A percentile compares a stretch with the other conserved stretches of the same genome.
phyloP scores from a whole-genome alignment of 2,329 filamentous ascomycete genomes.

The Sporothrix humicola region DNA sequence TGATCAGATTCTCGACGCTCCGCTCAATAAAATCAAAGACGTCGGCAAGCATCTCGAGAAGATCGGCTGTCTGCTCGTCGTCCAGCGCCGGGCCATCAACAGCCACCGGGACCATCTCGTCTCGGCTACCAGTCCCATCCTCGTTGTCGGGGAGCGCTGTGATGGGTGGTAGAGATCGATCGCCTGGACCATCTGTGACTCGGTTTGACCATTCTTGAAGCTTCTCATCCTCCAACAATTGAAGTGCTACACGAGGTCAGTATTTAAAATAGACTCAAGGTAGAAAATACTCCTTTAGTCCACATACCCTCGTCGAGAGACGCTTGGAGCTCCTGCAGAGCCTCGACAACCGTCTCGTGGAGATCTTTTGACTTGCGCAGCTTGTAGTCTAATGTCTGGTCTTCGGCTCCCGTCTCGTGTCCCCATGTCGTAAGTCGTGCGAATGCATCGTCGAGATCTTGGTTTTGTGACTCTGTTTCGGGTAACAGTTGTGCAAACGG shows the following conservation, averaged over 20 bases:
- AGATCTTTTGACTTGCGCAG: slow-evolving; percentile 36
- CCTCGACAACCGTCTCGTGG: slow-evolving; percentile 31
- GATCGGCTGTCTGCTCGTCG: neutral
- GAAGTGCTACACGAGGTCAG: slow-evolving; percentile 25
- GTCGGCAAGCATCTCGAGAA: neutral
- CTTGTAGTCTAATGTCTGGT: slow-evolving; percentile 36
- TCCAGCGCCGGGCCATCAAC: neutral
- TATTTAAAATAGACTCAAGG: fast-evolving
- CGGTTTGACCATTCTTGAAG: slow-evolving; percentile 30
- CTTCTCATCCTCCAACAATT: slow-evolving; percentile 29
- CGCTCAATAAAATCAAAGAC: slow-evolving; percentile 29
- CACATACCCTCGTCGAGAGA: slow-evolving; percentile 35
- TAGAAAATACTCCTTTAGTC: neutral
- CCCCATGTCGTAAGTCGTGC: slow-evolving; percentile 35
- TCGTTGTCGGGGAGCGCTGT: neutral
- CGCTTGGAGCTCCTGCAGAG: slow-evolving; percentile 30
- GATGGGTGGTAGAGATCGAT: neutral
- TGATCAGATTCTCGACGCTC: slow-evolving; percentile 31
- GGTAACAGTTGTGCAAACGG: slow-evolving; percentile 31
- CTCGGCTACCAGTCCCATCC: neutral
- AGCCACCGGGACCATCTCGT: neutral
- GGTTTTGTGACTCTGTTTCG: slow-evolving; percentile 21
- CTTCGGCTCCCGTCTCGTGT: slow-evolving; percentile 35
- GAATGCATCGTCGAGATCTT: slow-evolving; percentile 33
- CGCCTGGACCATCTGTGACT: neutral